A percentile compares a stretch with the other conserved stretches of the same genome.
These are phyloP conservation scores for Dillenia suffruticosa DNA, from an alignment of 164 flowering plant genomes.

Conservation along the genomic window DNA sequence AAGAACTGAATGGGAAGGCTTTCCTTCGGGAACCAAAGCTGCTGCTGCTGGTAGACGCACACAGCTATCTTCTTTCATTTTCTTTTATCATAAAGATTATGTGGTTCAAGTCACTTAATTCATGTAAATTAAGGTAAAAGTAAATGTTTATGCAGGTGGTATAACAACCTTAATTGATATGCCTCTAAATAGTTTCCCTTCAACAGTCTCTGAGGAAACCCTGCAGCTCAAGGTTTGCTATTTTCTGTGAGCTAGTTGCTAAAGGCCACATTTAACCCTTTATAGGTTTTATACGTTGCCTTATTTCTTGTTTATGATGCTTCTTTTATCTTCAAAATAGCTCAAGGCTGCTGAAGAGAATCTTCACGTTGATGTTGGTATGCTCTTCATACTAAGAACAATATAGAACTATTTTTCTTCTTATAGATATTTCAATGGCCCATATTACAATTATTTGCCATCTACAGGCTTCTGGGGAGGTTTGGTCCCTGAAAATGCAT, in stretches of 20 bases:
- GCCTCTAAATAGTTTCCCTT: constrained; percentile 87
- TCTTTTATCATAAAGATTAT: background rate
- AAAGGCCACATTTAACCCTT: background rate
- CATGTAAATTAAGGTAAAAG: background rate
- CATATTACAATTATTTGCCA: background rate
- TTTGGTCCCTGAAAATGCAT: constrained; percentile 94
- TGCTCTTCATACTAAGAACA: constrained; percentile 16
- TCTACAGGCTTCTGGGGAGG: constrained; percentile 98
- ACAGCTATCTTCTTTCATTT: background rate
- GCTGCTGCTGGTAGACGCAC: constrained; percentile 87
- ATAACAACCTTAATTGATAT: constrained; percentile 90
- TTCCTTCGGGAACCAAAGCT: constrained; percentile 89
- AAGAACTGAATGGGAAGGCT: constrained; percentile 97
- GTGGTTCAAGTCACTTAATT: background rate
- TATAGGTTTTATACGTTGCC: background rate
- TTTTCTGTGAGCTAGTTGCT: background rate
- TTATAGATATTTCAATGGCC: background rate
- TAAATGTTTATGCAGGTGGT: constrained; percentile 55
- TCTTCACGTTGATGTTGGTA: constrained; percentile 89
- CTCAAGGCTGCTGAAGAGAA: constrained; percentile 64
- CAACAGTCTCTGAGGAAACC: constrained; percentile 81
- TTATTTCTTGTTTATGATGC: background rate
- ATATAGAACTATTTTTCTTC: no score
- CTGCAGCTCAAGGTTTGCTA: constrained; percentile 73
- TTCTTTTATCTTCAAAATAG: constrained; percentile 28